Evolutionary conservation across 1,139 yeast genomes (phyloP).

Genomic region (Protomyces macrosporus): DNA sequence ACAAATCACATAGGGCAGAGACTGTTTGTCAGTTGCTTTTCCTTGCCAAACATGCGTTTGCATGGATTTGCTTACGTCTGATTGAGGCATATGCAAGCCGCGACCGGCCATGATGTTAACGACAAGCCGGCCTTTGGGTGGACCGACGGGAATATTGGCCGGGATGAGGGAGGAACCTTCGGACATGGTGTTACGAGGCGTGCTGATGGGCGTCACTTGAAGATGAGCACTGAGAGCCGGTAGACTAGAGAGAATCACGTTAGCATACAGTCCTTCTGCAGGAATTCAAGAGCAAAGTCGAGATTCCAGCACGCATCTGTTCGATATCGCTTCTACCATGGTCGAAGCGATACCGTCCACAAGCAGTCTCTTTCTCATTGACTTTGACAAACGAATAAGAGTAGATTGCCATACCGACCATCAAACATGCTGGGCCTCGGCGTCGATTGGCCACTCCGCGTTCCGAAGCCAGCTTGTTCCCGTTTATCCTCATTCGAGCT

Average conservation of each 20-base stretch:
- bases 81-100: slow-evolving; percentile 52
- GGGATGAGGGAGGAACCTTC: slow-evolving; percentile 16
- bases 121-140: slow-evolving; percentile 59
- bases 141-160: slow-evolving; percentile 29
- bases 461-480: slow-evolving; percentile 1
- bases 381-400: no score
- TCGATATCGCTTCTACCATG: no score
- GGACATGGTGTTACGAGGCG: slow-evolving; percentile 18
- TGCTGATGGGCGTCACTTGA: slow-evolving; percentile 22
- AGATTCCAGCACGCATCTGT: no score
- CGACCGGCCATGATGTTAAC: slow-evolving; percentile 77
- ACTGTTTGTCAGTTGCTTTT: slow-evolving; percentile 27
- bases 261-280: no score
- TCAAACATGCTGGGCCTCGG: slow-evolving; percentile 23
- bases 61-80: slow-evolving; percentile 54
- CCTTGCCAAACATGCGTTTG: background rate
- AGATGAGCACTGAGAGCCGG: slow-evolving; percentile 20
- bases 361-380: no score
- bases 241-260: background rate
- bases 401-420: slow-evolving; percentile 4
- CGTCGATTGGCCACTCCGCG: background rate
- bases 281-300: no score
- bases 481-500: slow-evolving; percentile 20
- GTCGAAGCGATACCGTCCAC: no score
- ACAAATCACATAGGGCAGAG: slow-evolving; percentile 64